A percentile compares a stretch with the other conserved stretches of the same genome.
phyloP scores from a whole-genome alignment of 2,329 filamentous ascomycete genomes.

The Graphilbum ipis-grandicollis region DNA sequence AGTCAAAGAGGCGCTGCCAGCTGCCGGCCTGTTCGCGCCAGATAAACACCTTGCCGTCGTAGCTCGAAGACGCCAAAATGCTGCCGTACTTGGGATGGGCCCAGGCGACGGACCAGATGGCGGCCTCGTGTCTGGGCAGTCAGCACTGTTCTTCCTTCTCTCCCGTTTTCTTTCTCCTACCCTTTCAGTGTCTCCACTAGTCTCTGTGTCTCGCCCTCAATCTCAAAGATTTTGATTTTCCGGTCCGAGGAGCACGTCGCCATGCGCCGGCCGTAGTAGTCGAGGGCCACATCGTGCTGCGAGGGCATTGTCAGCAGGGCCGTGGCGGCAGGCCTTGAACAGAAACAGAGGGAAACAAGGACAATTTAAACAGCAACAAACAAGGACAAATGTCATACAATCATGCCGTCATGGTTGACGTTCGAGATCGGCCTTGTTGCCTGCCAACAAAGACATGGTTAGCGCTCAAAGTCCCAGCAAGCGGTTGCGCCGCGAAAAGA shows the following conservation, averaged over 20 bases:
- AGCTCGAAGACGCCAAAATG: constrained; percentile 86
- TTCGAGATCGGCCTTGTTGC: constrained; percentile 51
- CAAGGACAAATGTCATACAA: too few relatives aligned
- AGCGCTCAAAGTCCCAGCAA: too few relatives aligned
- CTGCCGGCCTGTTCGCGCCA: constrained; percentile 73
- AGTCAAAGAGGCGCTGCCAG: constrained; percentile 84
- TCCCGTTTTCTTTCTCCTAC: constrained; percentile 25
- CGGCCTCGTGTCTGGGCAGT: constrained; percentile 72
- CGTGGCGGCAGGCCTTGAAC: too few relatives aligned
- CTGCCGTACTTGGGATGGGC: constrained; percentile 97
- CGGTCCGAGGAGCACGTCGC: constrained; percentile 96
- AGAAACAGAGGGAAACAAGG: too few relatives aligned
- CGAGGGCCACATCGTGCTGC: constrained; percentile 92
- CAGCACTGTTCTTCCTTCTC: background rate
- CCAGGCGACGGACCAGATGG: constrained; percentile 97
- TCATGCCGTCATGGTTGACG: constrained; percentile 96
- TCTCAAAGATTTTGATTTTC: constrained; percentile 98
- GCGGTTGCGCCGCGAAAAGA: too few relatives aligned
- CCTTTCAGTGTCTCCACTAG: constrained; percentile 88
- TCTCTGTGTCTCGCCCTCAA: constrained; percentile 82
- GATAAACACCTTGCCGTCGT: constrained; percentile 96
- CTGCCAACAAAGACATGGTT: constrained; percentile 10
- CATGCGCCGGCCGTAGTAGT: constrained; percentile 93
- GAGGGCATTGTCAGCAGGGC: background rate
- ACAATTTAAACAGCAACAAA: constrained; percentile 12